phyloP scores from a whole-genome alignment of 108 stramenopile species.

The Aurantiochytrium sp. region DNA sequence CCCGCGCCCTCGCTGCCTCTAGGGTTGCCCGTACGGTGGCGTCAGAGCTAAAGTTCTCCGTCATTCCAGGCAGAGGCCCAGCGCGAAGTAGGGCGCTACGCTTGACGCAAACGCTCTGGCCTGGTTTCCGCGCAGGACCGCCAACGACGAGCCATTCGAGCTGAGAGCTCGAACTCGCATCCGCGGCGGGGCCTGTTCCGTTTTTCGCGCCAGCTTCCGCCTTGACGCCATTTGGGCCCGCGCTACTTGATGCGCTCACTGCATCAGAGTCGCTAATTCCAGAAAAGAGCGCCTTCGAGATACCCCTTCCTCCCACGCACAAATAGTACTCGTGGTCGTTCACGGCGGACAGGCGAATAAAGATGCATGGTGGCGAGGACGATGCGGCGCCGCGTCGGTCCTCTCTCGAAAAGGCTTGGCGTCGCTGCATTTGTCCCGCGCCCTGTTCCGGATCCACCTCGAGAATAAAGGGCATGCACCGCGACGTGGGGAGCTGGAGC shows the following conservation, averaged over 20 bases:
- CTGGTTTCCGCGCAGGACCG: not conserved
- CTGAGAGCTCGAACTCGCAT: not conserved
- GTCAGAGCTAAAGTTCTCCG: slow-evolving; percentile 6
- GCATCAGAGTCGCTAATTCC: not conserved
- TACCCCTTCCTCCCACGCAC: not conserved
- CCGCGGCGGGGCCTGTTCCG: too few relatives aligned
- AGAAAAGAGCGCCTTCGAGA: not conserved
- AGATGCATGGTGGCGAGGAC: not conserved
- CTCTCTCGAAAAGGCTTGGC: not conserved
- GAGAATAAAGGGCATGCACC: not conserved
- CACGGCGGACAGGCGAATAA: not conserved
- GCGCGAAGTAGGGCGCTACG: not conserved
- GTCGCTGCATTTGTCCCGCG: too few relatives aligned
- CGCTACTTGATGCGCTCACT: not conserved
- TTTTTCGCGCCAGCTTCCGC: too few relatives aligned
- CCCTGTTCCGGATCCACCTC: not conserved
- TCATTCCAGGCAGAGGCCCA: not conserved
- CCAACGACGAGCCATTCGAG: not conserved
- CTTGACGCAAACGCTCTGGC: not conserved
- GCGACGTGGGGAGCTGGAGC: not conserved
- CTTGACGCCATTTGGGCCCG: too few relatives aligned
- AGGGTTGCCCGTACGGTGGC: not conserved
- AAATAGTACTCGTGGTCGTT: not conserved
- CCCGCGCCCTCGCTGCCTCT: not conserved
- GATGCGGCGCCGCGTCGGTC: not conserved